Base-by-base conservation (phyloP, 2,329 filamentous ascomycete genomes). In the Phaeosphaeria sp. region DNA sequence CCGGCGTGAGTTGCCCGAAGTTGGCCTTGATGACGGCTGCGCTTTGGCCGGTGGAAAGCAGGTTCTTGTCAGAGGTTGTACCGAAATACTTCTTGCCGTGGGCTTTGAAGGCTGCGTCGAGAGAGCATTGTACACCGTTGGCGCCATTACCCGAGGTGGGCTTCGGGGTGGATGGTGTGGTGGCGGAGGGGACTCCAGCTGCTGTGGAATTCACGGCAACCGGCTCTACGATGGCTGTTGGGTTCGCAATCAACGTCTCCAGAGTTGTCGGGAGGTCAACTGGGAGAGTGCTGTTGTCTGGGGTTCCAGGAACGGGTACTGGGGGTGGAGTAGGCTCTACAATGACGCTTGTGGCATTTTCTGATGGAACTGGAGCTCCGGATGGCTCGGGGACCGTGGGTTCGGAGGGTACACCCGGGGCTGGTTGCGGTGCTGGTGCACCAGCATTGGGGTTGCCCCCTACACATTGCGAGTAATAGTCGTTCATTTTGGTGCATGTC, bases 81-180 rank as follows among this genome's bases (percentile, higher is more conserved):
- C 89, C 89, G 54, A 84, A 85, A 77, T 90, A 91, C 62, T 84
- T 80, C 79, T 90, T 90, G 60, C 88, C 88, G 66, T 85, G 83
- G 56, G 83, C 82, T 71, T 85, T 84, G 77, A 89, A 71, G 15
- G 73, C 71, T 69, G 88, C 82, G 60, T 89, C 79, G 74, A 83
- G 85, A 54, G 65, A 65, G 62, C 70, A 73, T 13, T 57, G 36
- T 11, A 56, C 70, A 4, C 68, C 69, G 21, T 68, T 64, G 41
- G 66, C 53, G 5, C 66, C 60, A 21, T 44, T 64, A 15, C 53
- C 63, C 3, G 30, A 36, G 23, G 60, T 22, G 13, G 42, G 42
- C 18, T 50, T 55, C 25, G 53, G 25, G 46, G 36, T 50, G 17
- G 50, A n/a, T 9, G 50, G 46, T 13, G 50, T 13, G 15, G 25